Evolutionary conservation across 2,329 filamentous ascomycete genomes (phyloP), one percentile per base, ranked within the genome.

Genomic region (Fusarium virguliforme): DNA sequence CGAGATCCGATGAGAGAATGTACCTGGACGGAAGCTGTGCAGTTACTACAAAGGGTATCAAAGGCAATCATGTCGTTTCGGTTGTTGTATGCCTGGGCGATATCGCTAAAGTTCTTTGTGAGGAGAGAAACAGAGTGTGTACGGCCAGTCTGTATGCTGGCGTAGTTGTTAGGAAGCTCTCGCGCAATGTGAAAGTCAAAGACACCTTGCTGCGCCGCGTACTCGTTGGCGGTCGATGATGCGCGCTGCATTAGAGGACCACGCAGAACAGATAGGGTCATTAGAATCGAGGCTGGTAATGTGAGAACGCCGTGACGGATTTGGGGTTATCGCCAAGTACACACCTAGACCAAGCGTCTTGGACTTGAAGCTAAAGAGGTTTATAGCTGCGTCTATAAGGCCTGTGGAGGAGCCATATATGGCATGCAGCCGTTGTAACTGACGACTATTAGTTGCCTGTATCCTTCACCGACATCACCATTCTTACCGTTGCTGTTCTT

Each of bases 331-430:
- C 3, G 15, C 18, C 32, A 13, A 18, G 30, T 1, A 24, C 56
- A 26, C 65, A 73, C 70, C 70, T 4, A 73, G n/a, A 2, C 71
- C 71, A 0, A 73, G 15, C 26, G 56, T 69, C 53, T 69, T 71
- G 3, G 71, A 71, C 38, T 62, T 68, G 37, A 66, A 66, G 2
- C 61, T 65, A 3, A 73, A 69, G 1, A 73, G 28, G 6, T 73
- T 73, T 3, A 68, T 6, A 0, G 37, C 41, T 0, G 71, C 71
- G 22, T 74, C 64, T 6, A 73, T 59, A 6, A 73, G 53, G 2
- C 71, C 71, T 10, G 71, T 73, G 1, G 71, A 73, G 0, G 71
- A 73, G 0, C 68, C 68, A 51, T 73, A 73, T 1, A 73, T 64
- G 10, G 68, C 64, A 32, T 71, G 64, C 1, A 71, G 4, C 32